Conservation (phyloP, 1,139 yeast genomes). For the Scheffersomyces quercinus region DNA sequence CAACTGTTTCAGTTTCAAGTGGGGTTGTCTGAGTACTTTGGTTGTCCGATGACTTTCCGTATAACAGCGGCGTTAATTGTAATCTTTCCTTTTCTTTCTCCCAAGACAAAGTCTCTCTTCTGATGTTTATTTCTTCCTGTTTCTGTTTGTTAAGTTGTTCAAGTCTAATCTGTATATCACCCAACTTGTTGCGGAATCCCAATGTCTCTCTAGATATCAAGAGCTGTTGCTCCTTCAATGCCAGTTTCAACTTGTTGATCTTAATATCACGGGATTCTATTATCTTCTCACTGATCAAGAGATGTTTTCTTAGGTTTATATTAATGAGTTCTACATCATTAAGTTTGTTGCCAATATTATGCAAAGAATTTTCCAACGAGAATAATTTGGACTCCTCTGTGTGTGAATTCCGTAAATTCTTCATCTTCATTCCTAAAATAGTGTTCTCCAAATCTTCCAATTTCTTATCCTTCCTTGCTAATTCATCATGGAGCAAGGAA, state of each 20-base stretch:
- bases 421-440: constrained; percentile 39
- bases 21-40: constrained; percentile 10
- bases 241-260: constrained; percentile 53
- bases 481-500: constrained; percentile 20
- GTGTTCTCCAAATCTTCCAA: constrained; percentile 40
- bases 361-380: constrained; percentile 40
- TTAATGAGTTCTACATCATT: constrained; percentile 42
- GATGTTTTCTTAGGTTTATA: constrained; percentile 39
- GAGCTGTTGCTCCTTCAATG: constrained; percentile 53
- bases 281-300: constrained; percentile 55
- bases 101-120: constrained; percentile 15
- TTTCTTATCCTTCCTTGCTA: constrained; percentile 35
- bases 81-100: constrained; percentile 5
- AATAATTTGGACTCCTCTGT: constrained; percentile 50
- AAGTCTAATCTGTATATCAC: constrained; percentile 43
- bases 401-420: constrained; percentile 31
- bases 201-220: constrained; percentile 51
- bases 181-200: constrained; percentile 54
- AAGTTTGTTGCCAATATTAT: constrained; percentile 38
- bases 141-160: constrained; percentile 17
- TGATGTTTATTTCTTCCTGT: constrained; percentile 15
- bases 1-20: constrained; percentile 9
- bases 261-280: constrained; percentile 61
- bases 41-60: constrained; percentile 9
- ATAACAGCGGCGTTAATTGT: no score